Evolutionary conservation across 1,284 basidiomycete genomes (phyloP).

Genomic region (Naganishia albida): DNA sequence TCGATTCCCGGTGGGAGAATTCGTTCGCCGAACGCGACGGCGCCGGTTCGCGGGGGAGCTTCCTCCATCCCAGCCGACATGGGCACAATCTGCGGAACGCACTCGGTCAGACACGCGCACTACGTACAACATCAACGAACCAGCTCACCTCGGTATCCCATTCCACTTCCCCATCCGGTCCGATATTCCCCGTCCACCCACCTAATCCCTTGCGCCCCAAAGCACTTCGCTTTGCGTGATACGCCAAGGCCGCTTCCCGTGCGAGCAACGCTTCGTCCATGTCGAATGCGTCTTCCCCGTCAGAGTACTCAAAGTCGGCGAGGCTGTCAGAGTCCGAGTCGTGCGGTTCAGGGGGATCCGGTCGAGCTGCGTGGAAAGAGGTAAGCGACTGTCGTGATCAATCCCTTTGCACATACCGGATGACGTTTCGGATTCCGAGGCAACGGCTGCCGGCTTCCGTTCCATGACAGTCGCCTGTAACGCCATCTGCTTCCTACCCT

Average conservation of each 20-base stretch:
- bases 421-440: background rate
- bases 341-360: background rate
- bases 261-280: slow-evolving; percentile 32
- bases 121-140: background rate
- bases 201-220: slow-evolving; percentile 32
- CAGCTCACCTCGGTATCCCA: slow-evolving; percentile 30
- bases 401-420: background rate
- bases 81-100: slow-evolving; percentile 13
- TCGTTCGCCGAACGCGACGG: slow-evolving; percentile 32
- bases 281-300: slow-evolving; percentile 32
- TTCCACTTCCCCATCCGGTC: slow-evolving; percentile 28
- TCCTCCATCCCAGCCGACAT: slow-evolving; percentile 28
- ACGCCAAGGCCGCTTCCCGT: slow-evolving; percentile 34
- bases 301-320: slow-evolving; percentile 31
- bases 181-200: slow-evolving; percentile 33
- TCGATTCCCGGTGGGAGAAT: slow-evolving; percentile 27
- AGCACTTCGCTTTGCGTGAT: slow-evolving; percentile 33
- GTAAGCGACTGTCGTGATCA: too few species aligned
- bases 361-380: background rate
- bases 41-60: slow-evolving; percentile 5
- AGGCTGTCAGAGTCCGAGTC: slow-evolving; percentile 24
- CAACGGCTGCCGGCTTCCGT: background rate
- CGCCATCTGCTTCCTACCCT: slow-evolving; percentile 1
- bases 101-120: background rate
- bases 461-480: slow-evolving; percentile 15